Base-by-base conservation (phyloP, 192 early-diverging fungal genomes). In the Geosiphon pyriformis region DNA sequence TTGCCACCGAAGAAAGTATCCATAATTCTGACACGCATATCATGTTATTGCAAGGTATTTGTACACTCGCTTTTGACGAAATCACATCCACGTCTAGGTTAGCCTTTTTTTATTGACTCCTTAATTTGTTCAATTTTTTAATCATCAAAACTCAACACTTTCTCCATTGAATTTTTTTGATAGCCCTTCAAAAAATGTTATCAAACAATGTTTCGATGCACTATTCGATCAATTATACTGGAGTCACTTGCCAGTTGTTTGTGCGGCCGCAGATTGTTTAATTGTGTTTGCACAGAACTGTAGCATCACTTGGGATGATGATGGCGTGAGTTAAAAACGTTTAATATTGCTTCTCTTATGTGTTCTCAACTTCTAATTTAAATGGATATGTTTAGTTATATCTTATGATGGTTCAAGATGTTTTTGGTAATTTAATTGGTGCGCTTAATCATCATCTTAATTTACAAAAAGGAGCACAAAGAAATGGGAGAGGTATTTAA, bases 371-470 rank as follows among this genome's bases (percentile, higher is more conserved):
- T n/a, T 53, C 30, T 30, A 29, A 37, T 57, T 53, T 67, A 29
- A 46, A 31, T 23, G 23, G 27, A 42, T 35, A 54, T 42, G 47
- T 47, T 52, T 30, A 35, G 64, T 46, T 70, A 37, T 32, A 11
- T 26, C 59, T 82, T 76, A 70, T 74, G 17, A 75, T 85, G 42
- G 34, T 83, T 1, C 76, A 84, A 67, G 83, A 79, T 51, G 76
- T 93, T 1, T 67, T 91, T 1, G 80, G 83, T 8, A 83, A 86
- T 35, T 48, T 93, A 15, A 70, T 93, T 33, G 84, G 79, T 37
- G 83, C 90, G 10, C 66, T 91, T 30, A 82, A 82, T 48, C 85
- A 88, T 15, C 88, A 90, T 58, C 50, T 93, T 15, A 79, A 82
- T 33, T 73, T 75, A 42, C 79, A 82, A 46, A 70, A 83, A 70